Conservation (phyloP, 1,284 basidiomycete genomes). For the Tilletiopsis washingtonensis region DNA sequence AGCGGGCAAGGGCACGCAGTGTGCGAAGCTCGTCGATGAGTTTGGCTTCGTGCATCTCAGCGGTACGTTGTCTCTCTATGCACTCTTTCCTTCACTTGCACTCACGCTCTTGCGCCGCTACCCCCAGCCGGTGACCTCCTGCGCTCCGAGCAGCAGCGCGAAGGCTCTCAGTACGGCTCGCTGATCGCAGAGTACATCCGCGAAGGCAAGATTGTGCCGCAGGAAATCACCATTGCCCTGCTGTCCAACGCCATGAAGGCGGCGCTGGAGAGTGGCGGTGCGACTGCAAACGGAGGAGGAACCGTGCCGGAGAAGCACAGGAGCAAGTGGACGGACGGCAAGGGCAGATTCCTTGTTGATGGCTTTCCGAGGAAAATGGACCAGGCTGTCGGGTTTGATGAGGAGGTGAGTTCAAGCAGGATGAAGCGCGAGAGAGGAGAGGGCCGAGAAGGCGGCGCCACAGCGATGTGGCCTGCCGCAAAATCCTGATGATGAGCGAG, state of each 20-base stretch:
- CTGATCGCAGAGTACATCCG: slow-evolving; percentile 83
- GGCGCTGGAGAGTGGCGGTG: slow-evolving; percentile 51
- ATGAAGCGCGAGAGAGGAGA: no score
- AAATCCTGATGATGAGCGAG: no score
- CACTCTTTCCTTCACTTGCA: not conserved
- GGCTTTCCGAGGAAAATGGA: slow-evolving; percentile 99
- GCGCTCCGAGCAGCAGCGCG: slow-evolving; percentile 81
- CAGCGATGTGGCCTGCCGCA: no score
- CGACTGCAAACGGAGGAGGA: not conserved
- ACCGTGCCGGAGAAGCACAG: slow-evolving; percentile 25
- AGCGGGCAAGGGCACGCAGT: slow-evolving; percentile 96
- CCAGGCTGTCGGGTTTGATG: slow-evolving; percentile 87
- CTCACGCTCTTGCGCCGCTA: not conserved
- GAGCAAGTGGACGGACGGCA: slow-evolving; percentile 62
- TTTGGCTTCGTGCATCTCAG: slow-evolving; percentile 91
- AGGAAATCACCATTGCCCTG: slow-evolving; percentile 92
- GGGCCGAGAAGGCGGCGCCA: no score
- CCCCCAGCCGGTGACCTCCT: slow-evolving; percentile 82
- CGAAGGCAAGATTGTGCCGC: slow-evolving; percentile 91
- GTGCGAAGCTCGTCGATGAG: slow-evolving; percentile 73
- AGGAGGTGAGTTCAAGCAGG: slow-evolving; percentile 57
- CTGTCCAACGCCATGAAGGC: slow-evolving; percentile 83
- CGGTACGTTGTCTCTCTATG: slow-evolving; percentile 54
- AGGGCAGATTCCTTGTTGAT: slow-evolving; percentile 86
- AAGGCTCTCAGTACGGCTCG: slow-evolving; percentile 74